These are phyloP conservation scores for Scutellaria baicalensis DNA, from an alignment of 257 asterid genomes.

Conservation along the genomic window DNA sequence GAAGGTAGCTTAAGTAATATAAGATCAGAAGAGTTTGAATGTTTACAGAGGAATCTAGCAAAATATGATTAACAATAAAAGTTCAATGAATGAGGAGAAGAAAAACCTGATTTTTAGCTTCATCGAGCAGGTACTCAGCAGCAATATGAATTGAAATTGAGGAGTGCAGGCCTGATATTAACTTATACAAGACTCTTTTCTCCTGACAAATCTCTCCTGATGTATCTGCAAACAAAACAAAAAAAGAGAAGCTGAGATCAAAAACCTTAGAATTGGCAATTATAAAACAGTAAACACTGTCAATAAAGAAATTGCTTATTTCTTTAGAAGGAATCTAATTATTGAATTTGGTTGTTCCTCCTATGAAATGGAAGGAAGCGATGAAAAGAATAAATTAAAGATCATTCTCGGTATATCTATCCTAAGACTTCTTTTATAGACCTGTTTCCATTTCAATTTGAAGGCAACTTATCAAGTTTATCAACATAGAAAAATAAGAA, in stretches of 20 bases:
- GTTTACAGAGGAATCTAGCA: neutral
- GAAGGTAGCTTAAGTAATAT: neutral
- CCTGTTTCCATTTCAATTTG: neutral
- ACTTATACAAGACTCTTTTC: constrained; percentile 74
- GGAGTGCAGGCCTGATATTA: constrained; percentile 92
- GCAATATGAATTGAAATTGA: constrained; percentile 88
- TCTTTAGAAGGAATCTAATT: neutral
- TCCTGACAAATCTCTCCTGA: constrained; percentile 83
- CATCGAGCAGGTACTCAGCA: constrained; percentile 81
- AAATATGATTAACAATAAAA: neutral
- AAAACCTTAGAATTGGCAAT: neutral
- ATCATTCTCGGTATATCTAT: neutral
- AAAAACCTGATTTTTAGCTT: constrained; percentile 58
- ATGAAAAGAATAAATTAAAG: neutral
- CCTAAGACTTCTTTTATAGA: neutral
- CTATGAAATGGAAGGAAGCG: neutral
- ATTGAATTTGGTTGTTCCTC: neutral
- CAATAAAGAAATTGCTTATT: neutral
- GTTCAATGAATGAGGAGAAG: constrained; percentile 5
- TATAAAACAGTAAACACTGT: neutral
- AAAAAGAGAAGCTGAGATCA: constrained; percentile 4
- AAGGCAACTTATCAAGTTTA: neutral
- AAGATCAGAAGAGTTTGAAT: neutral
- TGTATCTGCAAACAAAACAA: constrained; percentile 50
- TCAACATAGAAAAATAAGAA: neutral